Conservation (phyloP, 768 basidiomycete genomes). For the Gloeostereum incarnatum region DNA sequence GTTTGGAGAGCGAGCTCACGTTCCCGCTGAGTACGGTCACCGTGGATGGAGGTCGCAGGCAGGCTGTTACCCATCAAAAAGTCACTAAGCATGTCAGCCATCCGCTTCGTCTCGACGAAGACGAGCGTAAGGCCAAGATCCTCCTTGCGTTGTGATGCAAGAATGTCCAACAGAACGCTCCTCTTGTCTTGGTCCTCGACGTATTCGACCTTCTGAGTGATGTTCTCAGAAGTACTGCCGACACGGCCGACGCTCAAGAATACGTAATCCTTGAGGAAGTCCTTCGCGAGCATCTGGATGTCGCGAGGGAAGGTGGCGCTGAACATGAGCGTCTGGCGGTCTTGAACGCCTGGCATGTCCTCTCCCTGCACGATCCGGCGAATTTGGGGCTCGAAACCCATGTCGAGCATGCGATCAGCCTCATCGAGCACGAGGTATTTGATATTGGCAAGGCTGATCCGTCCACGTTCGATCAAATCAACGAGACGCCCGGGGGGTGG, state of each 20-base stretch:
- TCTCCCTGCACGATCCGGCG: constrained; percentile 95
- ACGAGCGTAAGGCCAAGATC: constrained; percentile 77
- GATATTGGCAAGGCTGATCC: constrained; percentile 93
- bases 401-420: constrained; percentile 99
- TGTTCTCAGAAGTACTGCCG: constrained; percentile 98
- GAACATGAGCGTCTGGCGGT: constrained; percentile 99
- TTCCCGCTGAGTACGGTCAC: constrained; percentile 95
- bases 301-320: constrained; percentile 98
- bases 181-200: constrained; percentile 97
- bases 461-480: constrained; percentile 95
- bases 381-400: constrained; percentile 99
- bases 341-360: constrained; percentile 91
- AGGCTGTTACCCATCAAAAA: constrained; percentile 80
- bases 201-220: constrained; percentile 97
- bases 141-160: constrained; percentile 64
- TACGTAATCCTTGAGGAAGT: constrained; percentile 97
- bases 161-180: constrained; percentile 90
- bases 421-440: constrained; percentile 98
- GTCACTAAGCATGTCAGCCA: constrained; percentile 98
- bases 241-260: constrained; percentile 99
- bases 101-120: constrained; percentile 99
- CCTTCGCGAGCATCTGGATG: constrained; percentile 93
- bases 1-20: constrained; percentile 93
- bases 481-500: constrained; percentile 97
- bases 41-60: constrained; percentile 94